Evolutionary conservation across 78 protist species (phyloP), one percentile per base, ranked within the genome.

Genomic region (Dictyostelium purpureum): DNA sequence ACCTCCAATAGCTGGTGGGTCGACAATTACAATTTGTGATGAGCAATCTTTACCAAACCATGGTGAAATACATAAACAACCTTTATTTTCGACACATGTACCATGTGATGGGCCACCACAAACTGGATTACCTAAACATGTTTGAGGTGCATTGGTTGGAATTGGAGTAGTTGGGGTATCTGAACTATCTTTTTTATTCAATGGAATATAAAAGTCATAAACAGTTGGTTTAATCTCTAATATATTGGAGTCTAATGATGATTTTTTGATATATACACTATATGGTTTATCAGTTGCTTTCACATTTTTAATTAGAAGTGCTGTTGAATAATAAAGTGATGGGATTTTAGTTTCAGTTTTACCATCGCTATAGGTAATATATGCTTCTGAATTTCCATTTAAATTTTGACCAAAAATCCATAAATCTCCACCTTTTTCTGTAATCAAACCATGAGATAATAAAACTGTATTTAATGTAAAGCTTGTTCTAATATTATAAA

Each of bases 21-120:
- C 26, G 1, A 37, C 1, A 11, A 66, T 38, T 24, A 37, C 33
- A 33, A 70, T 35, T 26, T 70, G 16, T 42, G 77, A 70, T 21
- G 12, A 6, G 24, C 77, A 70, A 33, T 43, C 24, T 33, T 19
- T 16, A 10, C 77, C 77, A 21, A 42, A 7, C 31, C 54, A 69
- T 69, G 76, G 76, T 28, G 52, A 40, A 31, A 6, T 14, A 69
- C 76, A 69, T n/a, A 40, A 14, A 42, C 77, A 70, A n/a, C 77
- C 77, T n/a, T n/a, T n/a, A 1, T 3, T 24, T 21, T 7, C 11
- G 1, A 28, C 43, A 70, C 77, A 70, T 42, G 33, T 43, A 18
- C 77, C 77, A 19, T 16, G 16, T 7, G 19, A 6, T 42, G 77
- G 11, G 19, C 77, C 77, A 42, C 77, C 77, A 70, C 77, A 70